A percentile compares a stretch with the other conserved stretches of the same genome.
These are phyloP conservation scores for Phytophthora multivora DNA, from an alignment of 352 stramenopile species.

Conservation along the genomic window DNA sequence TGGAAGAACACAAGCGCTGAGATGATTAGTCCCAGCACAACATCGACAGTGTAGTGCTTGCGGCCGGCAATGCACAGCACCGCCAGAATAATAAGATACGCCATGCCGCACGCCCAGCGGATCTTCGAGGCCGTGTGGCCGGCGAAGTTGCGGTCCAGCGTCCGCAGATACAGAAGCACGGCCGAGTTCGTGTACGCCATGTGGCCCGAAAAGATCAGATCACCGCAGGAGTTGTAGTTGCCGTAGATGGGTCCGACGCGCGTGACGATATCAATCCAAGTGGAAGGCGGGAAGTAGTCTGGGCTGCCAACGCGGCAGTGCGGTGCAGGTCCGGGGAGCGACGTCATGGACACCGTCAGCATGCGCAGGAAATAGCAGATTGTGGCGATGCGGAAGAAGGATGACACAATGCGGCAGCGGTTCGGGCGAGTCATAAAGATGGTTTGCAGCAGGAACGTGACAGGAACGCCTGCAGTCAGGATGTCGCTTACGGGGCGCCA, in stretches of 20 bases:
- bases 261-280: conserved; percentile 78
- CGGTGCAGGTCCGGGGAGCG: conserved; percentile 67
- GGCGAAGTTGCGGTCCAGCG: conserved; percentile 58
- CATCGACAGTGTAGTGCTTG: conserved; percentile 84
- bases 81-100: conserved; percentile 57
- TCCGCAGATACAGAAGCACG: conserved; percentile 69
- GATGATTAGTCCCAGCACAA: conserved; percentile 70
- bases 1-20: conserved; percentile 79
- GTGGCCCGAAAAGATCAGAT: conserved; percentile 81
- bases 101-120: conserved; percentile 55
- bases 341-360: conserved; percentile 70
- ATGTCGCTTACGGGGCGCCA: conserved; percentile 75
- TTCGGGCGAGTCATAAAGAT: conserved; percentile 55
- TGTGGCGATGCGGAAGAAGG: conserved; percentile 73
- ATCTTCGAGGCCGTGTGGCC: conserved; percentile 44
- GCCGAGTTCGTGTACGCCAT: conserved; percentile 76
- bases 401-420: conserved; percentile 51
- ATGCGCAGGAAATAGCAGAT: conserved; percentile 77
- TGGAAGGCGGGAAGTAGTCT: conserved; percentile 64
- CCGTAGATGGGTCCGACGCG: conserved; percentile 73
- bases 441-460: conserved; percentile 64
- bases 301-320: conserved; percentile 58
- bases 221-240: conserved; percentile 78
- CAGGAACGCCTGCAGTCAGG: conserved; percentile 59
- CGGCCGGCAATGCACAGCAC: conserved; percentile 64